Evolutionary conservation across 2,329 filamentous ascomycete species (phyloP).

Genomic region (Claviceps sp.): DNA sequence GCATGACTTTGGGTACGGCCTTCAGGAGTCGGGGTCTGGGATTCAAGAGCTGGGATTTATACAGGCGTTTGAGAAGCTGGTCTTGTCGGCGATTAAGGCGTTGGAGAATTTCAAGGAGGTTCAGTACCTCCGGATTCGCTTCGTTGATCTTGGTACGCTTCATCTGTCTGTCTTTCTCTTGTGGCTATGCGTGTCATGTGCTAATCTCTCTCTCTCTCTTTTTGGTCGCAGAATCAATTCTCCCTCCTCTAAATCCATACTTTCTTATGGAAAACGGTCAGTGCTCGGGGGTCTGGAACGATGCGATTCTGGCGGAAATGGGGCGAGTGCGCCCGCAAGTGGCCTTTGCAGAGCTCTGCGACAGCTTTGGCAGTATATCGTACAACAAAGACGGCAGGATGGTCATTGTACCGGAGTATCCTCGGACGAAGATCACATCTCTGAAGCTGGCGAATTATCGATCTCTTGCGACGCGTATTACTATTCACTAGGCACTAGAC

Average conservation of each 20-base stretch:
- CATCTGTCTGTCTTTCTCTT: background rate
- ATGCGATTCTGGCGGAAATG: slow-evolving; percentile 49
- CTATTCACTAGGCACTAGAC: slow-evolving; percentile 17
- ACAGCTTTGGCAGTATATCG: slow-evolving; percentile 47
- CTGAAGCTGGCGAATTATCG: slow-evolving; percentile 45
- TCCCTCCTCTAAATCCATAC: slow-evolving; percentile 59
- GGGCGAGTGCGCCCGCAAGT: slow-evolving; percentile 42
- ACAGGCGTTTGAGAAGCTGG: slow-evolving; percentile 53
- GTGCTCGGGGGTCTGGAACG: slow-evolving; percentile 61
- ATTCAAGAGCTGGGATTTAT: slow-evolving; percentile 64
- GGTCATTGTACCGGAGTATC: slow-evolving; percentile 42
- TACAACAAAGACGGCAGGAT: slow-evolving; percentile 46
- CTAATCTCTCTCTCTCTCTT: background rate
- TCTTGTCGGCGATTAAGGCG: slow-evolving; percentile 48
- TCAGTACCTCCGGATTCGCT: slow-evolving; percentile 55
- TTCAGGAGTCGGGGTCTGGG: slow-evolving; percentile 39
- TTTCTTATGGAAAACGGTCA: slow-evolving; percentile 48
- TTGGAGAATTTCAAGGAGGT: slow-evolving; percentile 46
- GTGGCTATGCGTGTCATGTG: background rate
- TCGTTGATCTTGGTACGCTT: slow-evolving; percentile 53
- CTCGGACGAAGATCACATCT: slow-evolving; percentile 37
- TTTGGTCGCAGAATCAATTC: slow-evolving; percentile 43
- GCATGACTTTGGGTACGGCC: slow-evolving; percentile 31
- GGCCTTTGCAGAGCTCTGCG: slow-evolving; percentile 47
- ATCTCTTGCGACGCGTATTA: slow-evolving; percentile 28